Evolutionary conservation across 2,329 filamentous ascomycete species (phyloP), one percentile per base, ranked within the genome.

Genomic region (Ramularia endophylla): DNA sequence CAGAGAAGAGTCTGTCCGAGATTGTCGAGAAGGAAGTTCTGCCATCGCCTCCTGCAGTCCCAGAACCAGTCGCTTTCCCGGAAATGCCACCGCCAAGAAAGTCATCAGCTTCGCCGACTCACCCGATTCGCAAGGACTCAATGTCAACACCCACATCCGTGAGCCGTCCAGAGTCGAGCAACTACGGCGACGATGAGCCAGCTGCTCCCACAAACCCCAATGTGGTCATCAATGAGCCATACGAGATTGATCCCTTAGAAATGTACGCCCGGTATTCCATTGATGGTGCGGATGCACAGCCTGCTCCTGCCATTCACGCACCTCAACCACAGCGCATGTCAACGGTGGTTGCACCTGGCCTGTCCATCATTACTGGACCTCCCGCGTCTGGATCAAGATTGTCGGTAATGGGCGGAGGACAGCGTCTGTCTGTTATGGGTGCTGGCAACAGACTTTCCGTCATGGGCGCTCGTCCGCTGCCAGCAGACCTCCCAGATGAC

Each of bases 401-500:
- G 4, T 34, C 32, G n/a, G 20, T 34, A 20, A 20, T 34, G 11
- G 35, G 18, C 11, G 15, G 20, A 13, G 18, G 17, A 7, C 12
- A 27, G 19, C 35, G 41, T 5, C 25, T 43, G 6, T 43, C 41
- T 5, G 36, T 43, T 7, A 28, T 38, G 27, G 35, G 36, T 3
- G 37, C 36, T 8, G 46, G 42, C 13, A 55, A 53, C 37, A 67
- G 76, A 43, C 59, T 79, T 40, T 79, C 75, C 3, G 54, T 61
- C 16, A 72, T 80, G 63, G 77, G 77, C 36, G 58, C 94, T 64
- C 83, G 92, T 12, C 92, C 92, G 16, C 74, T 98, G 48, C 92
- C 92, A 4, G 87, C 88, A 27, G 82, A 89, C 58, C 85, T 94
- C 50, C 80, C 86, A 31, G 78, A 82, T 3, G 92, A 97, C 60